Evolutionary conservation across 2,329 filamentous ascomycete genomes (phyloP), one percentile per base, ranked within the genome.

Genomic region (Aspergillus chevalieri): DNA sequence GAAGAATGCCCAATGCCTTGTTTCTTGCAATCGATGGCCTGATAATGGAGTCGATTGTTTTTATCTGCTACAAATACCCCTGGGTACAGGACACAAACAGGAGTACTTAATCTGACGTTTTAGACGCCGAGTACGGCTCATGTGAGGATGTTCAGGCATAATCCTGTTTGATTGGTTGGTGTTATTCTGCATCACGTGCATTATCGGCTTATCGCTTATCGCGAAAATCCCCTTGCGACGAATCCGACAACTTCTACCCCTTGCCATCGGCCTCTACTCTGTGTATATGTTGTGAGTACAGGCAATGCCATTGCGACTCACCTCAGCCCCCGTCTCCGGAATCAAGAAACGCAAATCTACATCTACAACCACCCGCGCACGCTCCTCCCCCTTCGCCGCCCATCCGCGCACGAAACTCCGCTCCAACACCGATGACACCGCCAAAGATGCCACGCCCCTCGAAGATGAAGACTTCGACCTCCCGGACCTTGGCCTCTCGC

Each of bases 401-500:
- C 63, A 70, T 63, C 59, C 63, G 21, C 73, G 72, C 46, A 66
- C 61, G 47, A 77, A 76, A 57, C 63, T 70, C 14, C 57, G 56
- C 15, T 55, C 60, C 42, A 58, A 65, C 30, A 53, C 60, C 19
- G 52, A 45, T 39, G 45, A 55, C 34, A 53, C 56, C 47, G 65
- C 66, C 45, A 48, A 62, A 17, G 43, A 60, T 50, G 52, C 53
- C 45, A 48, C 55, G 33, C 57, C 62, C 41, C 36, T 46, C 17
- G 57, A 52, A 12, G 57, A 67, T 19, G 57, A 65, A 19, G 55
- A 60, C 12, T 72, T 75, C 17, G 65, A 65, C 6, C 69, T 84
- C 3, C 73, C 78, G 2, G 79, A 83, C 50, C 64, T 73, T 4
- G 80, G 79, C 17, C 60, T 73, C 4, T 73, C 79, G 6, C 71